Evolutionary conservation across 331 rosid species (phyloP), one percentile per base, ranked within the genome.

Genomic region (Stylosanthes scabra): DNA sequence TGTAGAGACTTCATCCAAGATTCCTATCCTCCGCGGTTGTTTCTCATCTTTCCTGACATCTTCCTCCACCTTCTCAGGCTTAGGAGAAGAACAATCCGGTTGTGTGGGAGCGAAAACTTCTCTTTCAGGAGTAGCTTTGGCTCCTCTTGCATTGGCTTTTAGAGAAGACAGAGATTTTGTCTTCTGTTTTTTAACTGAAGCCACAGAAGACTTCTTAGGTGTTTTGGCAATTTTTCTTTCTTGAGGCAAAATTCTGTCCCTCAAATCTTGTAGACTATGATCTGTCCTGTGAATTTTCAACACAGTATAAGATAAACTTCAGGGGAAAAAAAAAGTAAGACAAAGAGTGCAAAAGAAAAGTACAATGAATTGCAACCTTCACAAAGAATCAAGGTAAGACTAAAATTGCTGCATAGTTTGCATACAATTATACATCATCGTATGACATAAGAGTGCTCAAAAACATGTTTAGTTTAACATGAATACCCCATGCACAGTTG

Each of bases 251-350:
- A 90, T 9, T 59, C 64, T 85, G 6, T 51, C 71, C 74, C 82
- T 82, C 77, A 90, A 31, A 41, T 37, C 73, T 82, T 80, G 84
- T 27, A 70, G 63, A 60, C 2, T 49, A 42, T 65, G 63, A 68
- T 91, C 97, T 1, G 74, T 1, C 83, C 97, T 91, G 90, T 27
- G 62, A 16, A 76, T 70, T 54, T 57, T 40, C 40, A 66, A 67
- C n/a, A 62, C 49, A 42, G 29, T 11, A 31, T 9, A 9, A 8
- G 27, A 61, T 16, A 28, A 20, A 60, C 28, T 59, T 69, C 59
- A 50, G 9, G 29, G n/a, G n/a, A n/a, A 20, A 28, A 66, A 11
- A 27, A 34, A 3, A 34, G 39, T 34, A 6, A 27, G 8, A 34
- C 0, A 29, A 14, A 37, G 41, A 31, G 16, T 12, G 15, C 10